A percentile compares a stretch with the other conserved stretches of the same genome.
Conservation (phyloP, 139 green algal genomes). For the Astrephomene gubernaculifera region DNA sequence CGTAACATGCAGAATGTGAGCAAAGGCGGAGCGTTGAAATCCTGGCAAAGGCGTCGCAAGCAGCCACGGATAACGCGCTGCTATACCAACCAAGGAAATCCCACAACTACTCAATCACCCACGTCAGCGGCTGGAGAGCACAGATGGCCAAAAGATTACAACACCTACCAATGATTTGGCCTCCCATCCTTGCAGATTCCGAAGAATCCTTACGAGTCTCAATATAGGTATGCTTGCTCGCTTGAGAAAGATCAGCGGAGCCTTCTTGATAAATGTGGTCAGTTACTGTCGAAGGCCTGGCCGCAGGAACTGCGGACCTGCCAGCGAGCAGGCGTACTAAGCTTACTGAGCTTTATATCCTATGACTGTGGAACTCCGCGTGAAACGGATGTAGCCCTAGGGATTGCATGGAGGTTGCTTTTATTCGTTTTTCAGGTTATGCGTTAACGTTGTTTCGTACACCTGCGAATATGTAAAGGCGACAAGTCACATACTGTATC, state of each 20-base stretch:
- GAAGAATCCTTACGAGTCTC: too few species aligned
- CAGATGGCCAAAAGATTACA: too few species aligned
- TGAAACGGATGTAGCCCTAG: neutral
- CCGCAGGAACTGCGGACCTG: constrained; percentile 19
- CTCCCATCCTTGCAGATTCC: neutral
- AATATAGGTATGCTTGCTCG: too few species aligned
- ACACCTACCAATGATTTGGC: constrained; percentile 28
- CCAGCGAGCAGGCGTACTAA: neutral
- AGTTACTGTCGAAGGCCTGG: neutral
- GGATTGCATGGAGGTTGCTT: neutral
- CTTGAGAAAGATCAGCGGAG: neutral
- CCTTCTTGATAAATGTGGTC: neutral
- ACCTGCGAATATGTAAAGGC: too few species aligned
- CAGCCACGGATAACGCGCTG: too few species aligned
- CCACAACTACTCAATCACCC: neutral
- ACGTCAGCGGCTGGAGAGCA: neutral
- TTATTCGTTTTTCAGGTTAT: too few species aligned
- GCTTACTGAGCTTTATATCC: neutral
- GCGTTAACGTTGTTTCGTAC: too few species aligned
- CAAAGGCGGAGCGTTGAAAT: too few species aligned
- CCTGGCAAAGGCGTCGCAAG: too few species aligned
- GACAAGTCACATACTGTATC: too few species aligned
- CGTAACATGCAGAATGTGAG: too few species aligned
- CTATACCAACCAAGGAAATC: too few species aligned
- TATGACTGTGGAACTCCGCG: neutral